phyloP scores from a whole-genome alignment of 2,329 filamentous ascomycete species.

The Escovopsis sp. region DNA sequence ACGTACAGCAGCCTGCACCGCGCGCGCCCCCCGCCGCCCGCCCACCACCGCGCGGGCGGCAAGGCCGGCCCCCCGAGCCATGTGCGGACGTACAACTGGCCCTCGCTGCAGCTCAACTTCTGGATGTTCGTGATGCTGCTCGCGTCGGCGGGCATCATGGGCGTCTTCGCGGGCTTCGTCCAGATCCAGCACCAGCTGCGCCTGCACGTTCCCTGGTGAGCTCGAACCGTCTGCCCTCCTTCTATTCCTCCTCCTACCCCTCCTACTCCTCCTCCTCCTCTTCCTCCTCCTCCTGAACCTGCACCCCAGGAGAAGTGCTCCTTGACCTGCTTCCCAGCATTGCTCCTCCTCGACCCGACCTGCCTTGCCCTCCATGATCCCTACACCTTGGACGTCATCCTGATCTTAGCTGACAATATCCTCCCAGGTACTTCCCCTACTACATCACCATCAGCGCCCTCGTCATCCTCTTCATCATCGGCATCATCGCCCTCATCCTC shows the following conservation, averaged over 20 bases:
- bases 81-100: constrained; percentile 51
- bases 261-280: no score
- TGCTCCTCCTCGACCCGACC: no score
- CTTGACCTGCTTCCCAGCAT: no score
- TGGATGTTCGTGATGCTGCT: constrained; percentile 54
- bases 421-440: constrained; percentile 55
- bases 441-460: constrained; percentile 44
- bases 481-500: constrained; percentile 47
- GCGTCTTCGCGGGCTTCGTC: constrained; percentile 45
- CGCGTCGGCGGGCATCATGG: constrained; percentile 41
- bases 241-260: not conserved
- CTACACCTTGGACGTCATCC: no score
- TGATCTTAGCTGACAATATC: no score
- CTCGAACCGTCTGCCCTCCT: constrained; percentile 3
- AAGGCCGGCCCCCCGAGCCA: constrained; percentile 13
- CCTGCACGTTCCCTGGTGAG: constrained; percentile 44
- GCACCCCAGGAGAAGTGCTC: no score
- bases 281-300: no score
- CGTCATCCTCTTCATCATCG: constrained; percentile 48
- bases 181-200: constrained; percentile 39
- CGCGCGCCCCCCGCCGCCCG: constrained; percentile 19
- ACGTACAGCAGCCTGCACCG: no score
- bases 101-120: constrained; percentile 48
- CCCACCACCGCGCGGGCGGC: constrained; percentile 25
- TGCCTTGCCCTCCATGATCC: not conserved